Evolutionary conservation across 2,329 filamentous ascomycete genomes (phyloP).

Genomic region (Nectriaceae sp.): DNA sequence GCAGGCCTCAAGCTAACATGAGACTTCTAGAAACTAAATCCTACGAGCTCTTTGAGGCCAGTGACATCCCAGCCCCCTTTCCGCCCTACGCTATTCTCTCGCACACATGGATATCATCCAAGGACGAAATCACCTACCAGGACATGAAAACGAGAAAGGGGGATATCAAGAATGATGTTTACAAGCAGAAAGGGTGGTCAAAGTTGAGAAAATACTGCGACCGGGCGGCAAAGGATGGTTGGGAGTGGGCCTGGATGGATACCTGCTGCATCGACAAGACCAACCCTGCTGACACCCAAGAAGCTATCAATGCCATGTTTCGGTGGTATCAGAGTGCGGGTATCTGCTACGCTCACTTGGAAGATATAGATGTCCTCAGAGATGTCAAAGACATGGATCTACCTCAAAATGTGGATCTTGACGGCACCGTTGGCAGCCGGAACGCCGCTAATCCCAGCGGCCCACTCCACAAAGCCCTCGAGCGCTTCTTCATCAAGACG

Average conservation of each 20-base stretch:
- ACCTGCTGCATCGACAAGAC: conserved; percentile 20
- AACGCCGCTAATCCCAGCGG: conserved; percentile 1
- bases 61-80: background rate
- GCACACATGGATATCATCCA: conserved; percentile 10
- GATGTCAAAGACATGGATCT: background rate
- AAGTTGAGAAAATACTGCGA: conserved; percentile 13
- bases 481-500: background rate
- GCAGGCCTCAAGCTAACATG: background rate
- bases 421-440: background rate
- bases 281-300: conserved; percentile 16
- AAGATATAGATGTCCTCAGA: conserved; percentile 4
- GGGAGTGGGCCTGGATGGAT: conserved; percentile 20
- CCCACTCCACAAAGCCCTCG: background rate
- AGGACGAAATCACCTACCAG: conserved; percentile 11
- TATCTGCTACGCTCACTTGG: conserved; percentile 16
- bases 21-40: background rate
- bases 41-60: background rate
- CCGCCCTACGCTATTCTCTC: conserved; percentile 18
- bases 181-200: conserved; percentile 7
- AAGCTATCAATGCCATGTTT: conserved; percentile 22
- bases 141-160: conserved; percentile 5
- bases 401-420: background rate
- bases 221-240: conserved; percentile 1
- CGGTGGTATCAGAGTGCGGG: conserved; percentile 11
- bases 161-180: background rate